A percentile compares a stretch with the other conserved stretches of the same genome.
phyloP scores from a whole-genome alignment of 1,284 basidiomycete genomes.

The Agroathelia rolfsii region DNA sequence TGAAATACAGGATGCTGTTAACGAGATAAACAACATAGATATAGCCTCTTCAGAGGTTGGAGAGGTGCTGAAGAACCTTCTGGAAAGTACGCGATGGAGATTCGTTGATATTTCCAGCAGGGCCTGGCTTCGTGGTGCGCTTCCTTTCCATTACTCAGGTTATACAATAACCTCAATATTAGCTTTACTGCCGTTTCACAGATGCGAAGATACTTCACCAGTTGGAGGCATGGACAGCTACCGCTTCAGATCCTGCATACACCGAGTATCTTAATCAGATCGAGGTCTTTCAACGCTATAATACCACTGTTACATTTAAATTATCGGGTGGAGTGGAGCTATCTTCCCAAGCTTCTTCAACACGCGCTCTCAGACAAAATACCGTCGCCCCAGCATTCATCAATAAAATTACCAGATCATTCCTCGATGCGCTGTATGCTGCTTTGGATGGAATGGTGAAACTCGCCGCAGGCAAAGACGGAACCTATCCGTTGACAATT shows the following conservation, averaged over 20 bases:
- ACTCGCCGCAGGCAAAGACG: slow-evolving; percentile 75
- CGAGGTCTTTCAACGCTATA: slow-evolving; percentile 76
- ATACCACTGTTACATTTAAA: slow-evolving; percentile 74
- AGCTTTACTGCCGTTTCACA: slow-evolving; percentile 23
- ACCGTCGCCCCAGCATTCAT: slow-evolving; percentile 47
- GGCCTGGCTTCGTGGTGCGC: slow-evolving; percentile 76
- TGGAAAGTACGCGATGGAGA: slow-evolving; percentile 82
- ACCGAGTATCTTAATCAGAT: slow-evolving; percentile 68
- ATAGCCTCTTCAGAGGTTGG: slow-evolving; percentile 70
- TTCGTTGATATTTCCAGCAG: slow-evolving; percentile 78
- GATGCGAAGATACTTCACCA: slow-evolving; percentile 81
- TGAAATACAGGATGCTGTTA: slow-evolving; percentile 81
- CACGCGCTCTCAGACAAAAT: too few species aligned
- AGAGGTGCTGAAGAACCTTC: slow-evolving; percentile 58
- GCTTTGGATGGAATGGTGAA: slow-evolving; percentile 86
- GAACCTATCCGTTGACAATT: too few species aligned
- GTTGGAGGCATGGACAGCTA: slow-evolving; percentile 80
- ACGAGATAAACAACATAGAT: slow-evolving; percentile 75
- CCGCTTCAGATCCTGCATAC: slow-evolving; percentile 42
- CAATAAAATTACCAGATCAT: slow-evolving; percentile 74
- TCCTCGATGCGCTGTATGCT: slow-evolving; percentile 82
- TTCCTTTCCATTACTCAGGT: slow-evolving; percentile 1
- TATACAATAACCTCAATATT: slow-evolving; percentile 7
- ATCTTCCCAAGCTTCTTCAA: slow-evolving; percentile 27
- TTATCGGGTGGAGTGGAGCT: slow-evolving; percentile 75